phyloP scores from a whole-genome alignment of 352 stramenopile species.

The Pythium aquatile region DNA sequence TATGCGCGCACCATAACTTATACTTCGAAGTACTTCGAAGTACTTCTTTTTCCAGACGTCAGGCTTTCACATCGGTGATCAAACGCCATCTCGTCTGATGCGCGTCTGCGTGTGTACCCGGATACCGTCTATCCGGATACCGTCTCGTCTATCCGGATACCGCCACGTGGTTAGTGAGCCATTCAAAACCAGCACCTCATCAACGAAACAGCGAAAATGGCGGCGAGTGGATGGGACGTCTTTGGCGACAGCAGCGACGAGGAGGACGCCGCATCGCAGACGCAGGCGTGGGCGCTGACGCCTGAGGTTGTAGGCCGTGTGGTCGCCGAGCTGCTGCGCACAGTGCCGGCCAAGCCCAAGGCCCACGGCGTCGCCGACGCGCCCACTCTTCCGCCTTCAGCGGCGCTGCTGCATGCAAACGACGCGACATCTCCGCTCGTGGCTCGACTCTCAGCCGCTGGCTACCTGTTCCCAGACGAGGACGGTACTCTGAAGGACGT shows the following conservation, averaged over 20 bases:
- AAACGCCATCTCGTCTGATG: too few species aligned
- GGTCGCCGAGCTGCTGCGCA: neutral
- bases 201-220: neutral
- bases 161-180: neutral
- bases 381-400: neutral
- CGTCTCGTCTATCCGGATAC: neutral
- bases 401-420: neutral
- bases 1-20: too few species aligned
- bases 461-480: neutral
- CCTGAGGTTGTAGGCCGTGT: neutral
- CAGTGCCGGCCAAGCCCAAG: neutral
- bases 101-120: neutral
- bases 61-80: too few species aligned
- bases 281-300: neutral
- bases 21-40: too few species aligned
- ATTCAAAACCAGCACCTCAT: neutral
- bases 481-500: neutral
- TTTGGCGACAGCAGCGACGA: conserved; percentile 2
- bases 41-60: too few species aligned
- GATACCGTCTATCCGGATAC: conserved; percentile 1
- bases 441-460: neutral
- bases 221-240: neutral
- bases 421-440: neutral
- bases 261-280: neutral
- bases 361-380: neutral